Conservation (phyloP, 345 rosid species). For the Gossypium anomalum region DNA sequence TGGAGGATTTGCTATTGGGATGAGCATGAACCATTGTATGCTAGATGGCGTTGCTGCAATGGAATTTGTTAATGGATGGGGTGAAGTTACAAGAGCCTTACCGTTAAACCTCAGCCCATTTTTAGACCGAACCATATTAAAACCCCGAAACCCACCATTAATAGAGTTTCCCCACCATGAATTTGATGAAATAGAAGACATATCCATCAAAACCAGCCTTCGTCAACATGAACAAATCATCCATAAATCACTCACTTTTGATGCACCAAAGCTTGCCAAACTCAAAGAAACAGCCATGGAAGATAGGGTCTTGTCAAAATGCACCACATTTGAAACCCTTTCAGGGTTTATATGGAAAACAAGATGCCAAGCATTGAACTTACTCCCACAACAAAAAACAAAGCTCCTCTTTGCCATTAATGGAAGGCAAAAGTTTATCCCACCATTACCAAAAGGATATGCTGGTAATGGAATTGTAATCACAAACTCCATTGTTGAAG, state of each 20-base stretch:
- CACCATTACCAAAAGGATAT: conserved; percentile 64
- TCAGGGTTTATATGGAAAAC: conserved; percentile 79
- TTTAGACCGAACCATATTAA: conserved; percentile 53
- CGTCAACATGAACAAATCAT: conserved; percentile 56
- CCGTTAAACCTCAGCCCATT: conserved; percentile 55
- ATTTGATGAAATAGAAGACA: conserved; percentile 61
- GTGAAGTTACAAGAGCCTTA: conserved; percentile 60
- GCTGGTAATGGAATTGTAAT: conserved; percentile 76
- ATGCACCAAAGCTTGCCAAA: conserved; percentile 48
- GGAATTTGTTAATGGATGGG: conserved; percentile 89
- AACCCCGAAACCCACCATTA: conserved; percentile 49
- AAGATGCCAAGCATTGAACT: conserved; percentile 50
- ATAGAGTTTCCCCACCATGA: conserved; percentile 59
- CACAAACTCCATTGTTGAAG: conserved; percentile 50
- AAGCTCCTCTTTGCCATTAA: conserved; percentile 84
- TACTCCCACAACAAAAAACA: conserved; percentile 57
- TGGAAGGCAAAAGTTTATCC: conserved; percentile 48
- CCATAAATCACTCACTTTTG: conserved; percentile 60
- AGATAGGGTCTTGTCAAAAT: conserved; percentile 37
- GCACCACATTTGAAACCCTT: conserved; percentile 71
- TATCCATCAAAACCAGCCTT: conserved; percentile 52
- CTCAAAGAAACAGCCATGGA: conserved; percentile 50
- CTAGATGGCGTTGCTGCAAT: conserved; percentile 77
- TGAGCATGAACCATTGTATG: conserved; percentile 78
- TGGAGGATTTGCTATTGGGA: conserved; percentile 73